These are phyloP conservation scores for Didymella pomorum DNA, from an alignment of 2,329 filamentous ascomycete species.

Conservation along the genomic window DNA sequence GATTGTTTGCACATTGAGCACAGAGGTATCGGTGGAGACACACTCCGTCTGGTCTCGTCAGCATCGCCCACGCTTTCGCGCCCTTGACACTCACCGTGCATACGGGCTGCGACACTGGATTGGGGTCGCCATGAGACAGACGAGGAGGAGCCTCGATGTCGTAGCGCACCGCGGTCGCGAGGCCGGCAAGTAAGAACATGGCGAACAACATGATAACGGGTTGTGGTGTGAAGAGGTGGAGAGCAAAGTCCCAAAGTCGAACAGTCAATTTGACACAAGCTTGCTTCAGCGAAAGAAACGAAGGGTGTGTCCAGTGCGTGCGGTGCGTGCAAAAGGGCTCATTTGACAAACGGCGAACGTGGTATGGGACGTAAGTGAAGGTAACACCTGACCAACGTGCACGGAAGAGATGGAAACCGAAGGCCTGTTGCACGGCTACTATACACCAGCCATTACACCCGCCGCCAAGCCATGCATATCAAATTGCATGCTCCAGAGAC, in stretches of 20 bases:
- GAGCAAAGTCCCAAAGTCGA: background rate
- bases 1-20: constrained; percentile 10
- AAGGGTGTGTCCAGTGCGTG: background rate
- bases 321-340: background rate
- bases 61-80: background rate
- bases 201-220: constrained; percentile 1
- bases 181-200: background rate
- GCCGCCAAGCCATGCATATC: background rate
- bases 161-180: background rate
- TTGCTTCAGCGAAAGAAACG: background rate
- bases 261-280: background rate
- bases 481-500: background rate
- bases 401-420: background rate
- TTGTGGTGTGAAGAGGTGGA: background rate
- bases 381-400: background rate
- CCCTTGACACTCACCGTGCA: constrained; percentile 1
- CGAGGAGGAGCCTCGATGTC: background rate
- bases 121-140: background rate
- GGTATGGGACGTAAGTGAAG: constrained; percentile 3
- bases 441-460: background rate
- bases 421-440: background rate
- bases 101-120: background rate
- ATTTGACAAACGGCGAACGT: background rate
- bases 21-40: background rate
- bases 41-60: constrained; percentile 1